Evolutionary conservation across 2,329 filamentous ascomycete species (phyloP).

Genomic region (Diaporthe sp.): DNA sequence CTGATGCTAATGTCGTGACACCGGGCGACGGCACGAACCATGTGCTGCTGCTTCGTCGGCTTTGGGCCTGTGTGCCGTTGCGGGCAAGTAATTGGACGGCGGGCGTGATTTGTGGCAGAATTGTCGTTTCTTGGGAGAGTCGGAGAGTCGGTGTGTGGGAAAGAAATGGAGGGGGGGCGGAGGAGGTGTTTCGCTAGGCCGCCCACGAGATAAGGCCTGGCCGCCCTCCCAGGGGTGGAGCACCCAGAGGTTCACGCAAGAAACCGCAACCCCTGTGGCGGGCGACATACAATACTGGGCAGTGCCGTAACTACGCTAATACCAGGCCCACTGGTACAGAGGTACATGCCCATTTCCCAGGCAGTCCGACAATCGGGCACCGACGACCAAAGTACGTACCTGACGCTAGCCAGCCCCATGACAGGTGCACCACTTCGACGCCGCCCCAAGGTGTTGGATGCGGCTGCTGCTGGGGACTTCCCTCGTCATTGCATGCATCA

Average conservation of each 20-base stretch:
- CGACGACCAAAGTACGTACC: slow-evolving; percentile 14
- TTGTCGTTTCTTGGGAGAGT: slow-evolving; percentile 21
- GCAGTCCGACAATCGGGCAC: slow-evolving; percentile 18
- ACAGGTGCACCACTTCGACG: not conserved
- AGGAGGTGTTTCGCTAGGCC: slow-evolving; percentile 39
- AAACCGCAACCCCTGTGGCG: slow-evolving; percentile 1
- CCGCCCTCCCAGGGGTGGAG: slow-evolving; percentile 27
- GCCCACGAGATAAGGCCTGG: slow-evolving; percentile 34
- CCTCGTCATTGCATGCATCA: not conserved
- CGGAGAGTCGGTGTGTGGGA: slow-evolving; percentile 40
- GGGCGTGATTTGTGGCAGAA: slow-evolving; percentile 28
- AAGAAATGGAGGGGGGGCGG: slow-evolving; percentile 34
- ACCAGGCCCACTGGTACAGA: not conserved
- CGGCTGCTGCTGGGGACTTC: not conserved
- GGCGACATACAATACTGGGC: not conserved
- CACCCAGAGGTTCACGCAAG: slow-evolving; percentile 1
- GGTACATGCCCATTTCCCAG: not conserved
- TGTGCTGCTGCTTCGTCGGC: slow-evolving; percentile 21
- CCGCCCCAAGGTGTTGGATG: not conserved
- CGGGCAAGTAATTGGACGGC: slow-evolving; percentile 18
- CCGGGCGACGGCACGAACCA: slow-evolving; percentile 14
- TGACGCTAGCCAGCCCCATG: slow-evolving; percentile 5
- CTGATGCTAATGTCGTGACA: slow-evolving; percentile 25
- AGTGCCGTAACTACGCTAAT: not conserved
- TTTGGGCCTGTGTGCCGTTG: slow-evolving; percentile 26